Evolutionary conservation across 306 rosid species (phyloP), one percentile per base, ranked within the genome.

Genomic region (Rosa chinensis): DNA sequence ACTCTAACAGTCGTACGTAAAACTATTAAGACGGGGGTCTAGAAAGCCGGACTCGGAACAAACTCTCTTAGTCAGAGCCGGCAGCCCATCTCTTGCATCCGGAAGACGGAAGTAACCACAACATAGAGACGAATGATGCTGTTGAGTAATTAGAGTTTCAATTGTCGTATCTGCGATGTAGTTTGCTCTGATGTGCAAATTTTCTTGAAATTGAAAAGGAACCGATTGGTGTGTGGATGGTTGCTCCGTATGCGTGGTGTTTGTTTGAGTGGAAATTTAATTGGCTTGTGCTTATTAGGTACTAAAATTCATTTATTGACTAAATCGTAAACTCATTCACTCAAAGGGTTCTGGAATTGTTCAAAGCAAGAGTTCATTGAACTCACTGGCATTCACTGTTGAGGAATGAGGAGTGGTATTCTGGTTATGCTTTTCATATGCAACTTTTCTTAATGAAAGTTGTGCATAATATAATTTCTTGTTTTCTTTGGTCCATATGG

Each of bases 71-170:
- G 37, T 32, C 3, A 32, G 37, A 32, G 37, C 37, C 37, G 37
- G 37, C 37, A 32, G 2, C 37, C 37, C 37, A 32, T 32, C 37
- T 32, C 37, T 32, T 32, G 37, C 37, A 32, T 32, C 37, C 37
- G 37, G 37, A 32, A 32, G 37, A 3, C 37, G 37, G 37, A 32
- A 32, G 37, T 32, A 32, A 32, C 37, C 37, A 32, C 37, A 32
- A 32, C 37, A 32, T 32, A 32, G 28, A 25, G 28, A 25, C 28
- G 28, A 25, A 25, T 25, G 28, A 25, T 25, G 28, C 28, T 25
- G 28, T 25, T 25, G 37, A 35, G 7, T 74, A n/a, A 37, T 66
- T 78, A 35, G 71, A 55, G 56, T 35, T 73, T 82, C 49, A 1
- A 10, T 20, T 48, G 17, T 5, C 13, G 32, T 21, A 20, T 8